phyloP scores from a whole-genome alignment of 2,329 filamentous ascomycete genomes.

The Phaeomoniella chlamydospora region DNA sequence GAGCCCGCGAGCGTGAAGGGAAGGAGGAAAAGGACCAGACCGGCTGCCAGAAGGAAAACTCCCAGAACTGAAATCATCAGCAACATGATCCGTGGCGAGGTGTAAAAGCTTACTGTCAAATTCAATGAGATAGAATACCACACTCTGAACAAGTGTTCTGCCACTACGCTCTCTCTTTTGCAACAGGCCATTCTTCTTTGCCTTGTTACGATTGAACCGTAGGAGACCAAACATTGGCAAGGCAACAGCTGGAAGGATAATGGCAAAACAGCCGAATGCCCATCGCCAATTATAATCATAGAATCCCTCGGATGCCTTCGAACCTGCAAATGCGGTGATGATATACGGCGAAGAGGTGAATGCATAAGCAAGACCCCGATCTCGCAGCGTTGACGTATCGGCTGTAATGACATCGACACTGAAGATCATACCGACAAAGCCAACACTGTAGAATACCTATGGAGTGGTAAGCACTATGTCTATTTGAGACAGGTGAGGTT shows the following conservation, averaged over 20 bases:
- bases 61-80: slow-evolving; percentile 28
- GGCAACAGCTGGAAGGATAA: slow-evolving; percentile 40
- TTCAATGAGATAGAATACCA: slow-evolving; percentile 38
- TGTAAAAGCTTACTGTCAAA: slow-evolving; percentile 25
- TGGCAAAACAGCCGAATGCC: slow-evolving; percentile 46
- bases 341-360: slow-evolving; percentile 31
- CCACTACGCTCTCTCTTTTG: slow-evolving; percentile 21
- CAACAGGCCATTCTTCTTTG: slow-evolving; percentile 37
- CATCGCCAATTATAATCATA: slow-evolving; percentile 40
- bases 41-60: slow-evolving; percentile 41
- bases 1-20: slow-evolving; percentile 41
- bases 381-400: slow-evolving; percentile 17
- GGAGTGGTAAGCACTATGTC: slow-evolving; percentile 45
- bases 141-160: slow-evolving; percentile 25
- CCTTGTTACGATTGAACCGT: slow-evolving; percentile 38
- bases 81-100: background rate
- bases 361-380: slow-evolving; percentile 1
- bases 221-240: slow-evolving; percentile 39
- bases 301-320: slow-evolving; percentile 34
- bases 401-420: slow-evolving; percentile 12
- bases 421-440: slow-evolving; percentile 12
- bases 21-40: slow-evolving; percentile 48
- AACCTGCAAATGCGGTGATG: slow-evolving; percentile 42
- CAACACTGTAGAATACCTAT: slow-evolving; percentile 11
- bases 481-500: no score